A percentile compares a stretch with the other conserved stretches of the same genome.
These are phyloP conservation scores for Penicillium lividum DNA, from an alignment of 495 filamentous ascomycete species.

Conservation along the genomic window DNA sequence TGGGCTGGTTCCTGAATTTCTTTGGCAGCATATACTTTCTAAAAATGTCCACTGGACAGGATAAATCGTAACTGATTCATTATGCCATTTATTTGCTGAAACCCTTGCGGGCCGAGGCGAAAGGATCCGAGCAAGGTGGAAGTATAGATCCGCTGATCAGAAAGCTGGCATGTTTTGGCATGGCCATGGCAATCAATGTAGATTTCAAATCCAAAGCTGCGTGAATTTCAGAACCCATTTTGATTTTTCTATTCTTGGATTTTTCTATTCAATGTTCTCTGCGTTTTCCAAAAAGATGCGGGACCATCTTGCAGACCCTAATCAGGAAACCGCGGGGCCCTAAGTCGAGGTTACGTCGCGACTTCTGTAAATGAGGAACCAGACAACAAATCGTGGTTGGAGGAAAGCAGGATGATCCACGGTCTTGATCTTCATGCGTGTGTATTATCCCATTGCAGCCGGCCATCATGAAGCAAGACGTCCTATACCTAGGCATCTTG, in stretches of 20 bases:
- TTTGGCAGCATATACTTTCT: no score
- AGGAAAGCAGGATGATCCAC: neutral
- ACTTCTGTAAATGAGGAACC: constrained; percentile 7
- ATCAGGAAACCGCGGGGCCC: constrained; percentile 21
- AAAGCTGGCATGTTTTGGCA: neutral
- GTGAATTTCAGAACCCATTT: neutral
- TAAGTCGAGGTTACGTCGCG: constrained; percentile 13
- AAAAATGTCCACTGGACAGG: no score
- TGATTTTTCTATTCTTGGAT: neutral
- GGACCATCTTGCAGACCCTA: neutral
- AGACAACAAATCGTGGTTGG: neutral
- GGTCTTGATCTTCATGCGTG: neutral
- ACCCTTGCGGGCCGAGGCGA: no score
- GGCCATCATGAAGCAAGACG: constrained; percentile 16
- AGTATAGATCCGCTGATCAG: neutral
- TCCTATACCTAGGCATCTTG: constrained; percentile 6
- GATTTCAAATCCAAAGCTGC: neutral
- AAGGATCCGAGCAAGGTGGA: no score
- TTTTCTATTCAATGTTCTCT: neutral
- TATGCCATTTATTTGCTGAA: no score
- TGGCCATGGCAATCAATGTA: neutral
- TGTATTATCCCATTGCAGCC: neutral
- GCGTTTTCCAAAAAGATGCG: neutral
- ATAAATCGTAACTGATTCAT: no score
- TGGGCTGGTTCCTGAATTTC: no score